phyloP scores from a whole-genome alignment of 2,329 filamentous ascomycete species.

The Fusarium sp. region DNA sequence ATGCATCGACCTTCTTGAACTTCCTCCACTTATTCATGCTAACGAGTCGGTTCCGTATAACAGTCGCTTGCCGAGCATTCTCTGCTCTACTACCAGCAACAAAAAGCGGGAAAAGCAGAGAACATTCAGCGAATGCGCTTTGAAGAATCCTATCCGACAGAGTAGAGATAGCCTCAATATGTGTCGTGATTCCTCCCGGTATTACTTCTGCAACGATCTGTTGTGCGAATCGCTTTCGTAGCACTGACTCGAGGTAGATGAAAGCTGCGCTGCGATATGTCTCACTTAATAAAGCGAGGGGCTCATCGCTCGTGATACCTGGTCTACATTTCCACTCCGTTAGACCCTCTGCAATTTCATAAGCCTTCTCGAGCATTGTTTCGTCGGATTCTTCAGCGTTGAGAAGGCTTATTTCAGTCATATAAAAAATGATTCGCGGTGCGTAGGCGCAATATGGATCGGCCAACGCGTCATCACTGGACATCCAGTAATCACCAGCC shows the following conservation, averaged over 20 bases:
- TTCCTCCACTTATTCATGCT: background rate
- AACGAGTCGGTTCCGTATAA: fast-evolving
- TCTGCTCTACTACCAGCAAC: background rate
- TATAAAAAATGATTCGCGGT: fast-evolving
- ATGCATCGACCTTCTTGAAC: background rate
- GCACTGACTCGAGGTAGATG: background rate
- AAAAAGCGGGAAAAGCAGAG: fast-evolving
- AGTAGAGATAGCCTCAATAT: fast-evolving
- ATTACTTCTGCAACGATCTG: fast-evolving
- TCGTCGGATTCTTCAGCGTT: fast-evolving
- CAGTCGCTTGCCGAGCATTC: background rate
- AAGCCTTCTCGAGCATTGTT: background rate
- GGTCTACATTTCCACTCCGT: background rate
- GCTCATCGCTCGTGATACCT: background rate
- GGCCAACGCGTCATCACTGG: fast-evolving
- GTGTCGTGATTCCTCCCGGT: fast-evolving
- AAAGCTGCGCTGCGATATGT: background rate
- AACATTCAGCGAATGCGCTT: background rate
- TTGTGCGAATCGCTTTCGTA: background rate
- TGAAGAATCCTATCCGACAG: fast-evolving
- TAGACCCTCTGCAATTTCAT: background rate
- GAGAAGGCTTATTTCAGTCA: background rate
- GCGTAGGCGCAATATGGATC: background rate
- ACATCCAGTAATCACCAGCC: background rate
- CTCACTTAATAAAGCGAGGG: fast-evolving